These are phyloP conservation scores for Eucalyptus caleyi DNA, from an alignment of 345 rosid genomes.

Conservation along the genomic window DNA sequence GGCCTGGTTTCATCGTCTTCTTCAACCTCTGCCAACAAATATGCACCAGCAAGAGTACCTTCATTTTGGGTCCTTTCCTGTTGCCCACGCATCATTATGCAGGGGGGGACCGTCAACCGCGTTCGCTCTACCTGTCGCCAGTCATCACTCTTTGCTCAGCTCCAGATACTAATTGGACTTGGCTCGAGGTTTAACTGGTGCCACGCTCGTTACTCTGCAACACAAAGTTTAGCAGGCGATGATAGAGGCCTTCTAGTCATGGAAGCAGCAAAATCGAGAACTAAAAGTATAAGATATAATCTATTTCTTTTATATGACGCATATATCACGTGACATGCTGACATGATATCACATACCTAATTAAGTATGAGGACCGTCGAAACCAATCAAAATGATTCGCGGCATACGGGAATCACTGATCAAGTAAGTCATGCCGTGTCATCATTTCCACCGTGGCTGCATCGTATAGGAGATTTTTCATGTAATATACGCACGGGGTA, in stretches of 20 bases:
- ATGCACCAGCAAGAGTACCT: background rate
- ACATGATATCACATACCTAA: background rate
- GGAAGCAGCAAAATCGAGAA: background rate
- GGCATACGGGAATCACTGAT: rapidly evolving
- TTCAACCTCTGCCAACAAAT: background rate
- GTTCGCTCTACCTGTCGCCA: background rate
- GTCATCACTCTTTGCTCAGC: background rate
- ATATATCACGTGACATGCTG: background rate
- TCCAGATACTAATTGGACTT: background rate
- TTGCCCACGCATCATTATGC: background rate
- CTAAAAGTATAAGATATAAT: background rate
- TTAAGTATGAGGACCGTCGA: rapidly evolving
- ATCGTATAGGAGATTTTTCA: background rate
- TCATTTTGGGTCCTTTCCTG: background rate
- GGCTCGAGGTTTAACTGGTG: background rate
- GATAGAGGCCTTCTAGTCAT: background rate
- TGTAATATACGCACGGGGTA: background rate
- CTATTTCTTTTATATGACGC: background rate
- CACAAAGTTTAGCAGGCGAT: background rate
- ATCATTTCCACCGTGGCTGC: background rate
- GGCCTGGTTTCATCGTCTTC: background rate
- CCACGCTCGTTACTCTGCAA: background rate
- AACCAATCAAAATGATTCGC: background rate
- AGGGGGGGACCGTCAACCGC: background rate
- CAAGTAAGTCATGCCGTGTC: background rate